Percentiles rank a stretch among this genome's conserved stretches.
Conservation (phyloP, 331 rosid genomes). For the Rhamnella rubrinervis region DNA sequence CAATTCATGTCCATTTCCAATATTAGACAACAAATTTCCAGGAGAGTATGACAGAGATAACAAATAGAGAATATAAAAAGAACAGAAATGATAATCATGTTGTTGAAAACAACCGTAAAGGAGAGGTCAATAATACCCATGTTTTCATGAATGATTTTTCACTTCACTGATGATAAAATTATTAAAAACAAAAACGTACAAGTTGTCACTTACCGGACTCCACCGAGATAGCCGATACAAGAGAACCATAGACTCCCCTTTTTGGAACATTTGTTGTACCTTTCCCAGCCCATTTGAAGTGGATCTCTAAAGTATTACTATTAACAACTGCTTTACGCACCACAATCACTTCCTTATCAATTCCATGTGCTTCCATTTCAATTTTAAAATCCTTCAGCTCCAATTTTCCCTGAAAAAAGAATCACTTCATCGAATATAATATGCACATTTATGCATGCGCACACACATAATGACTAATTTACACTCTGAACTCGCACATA, state of each 20-base stretch:
- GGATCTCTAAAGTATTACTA: slow-evolving; percentile 25
- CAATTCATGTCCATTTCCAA: too few species aligned
- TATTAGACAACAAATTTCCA: too few species aligned
- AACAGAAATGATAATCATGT: too few species aligned
- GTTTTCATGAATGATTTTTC: too few species aligned
- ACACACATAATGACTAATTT: neutral
- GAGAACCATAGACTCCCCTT: slow-evolving; percentile 33
- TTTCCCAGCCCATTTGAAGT: slow-evolving; percentile 33
- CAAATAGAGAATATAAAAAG: too few species aligned
- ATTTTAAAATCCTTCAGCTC: slow-evolving; percentile 27
- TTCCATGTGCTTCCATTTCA: slow-evolving; percentile 11
- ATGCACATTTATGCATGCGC: too few species aligned
- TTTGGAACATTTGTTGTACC: slow-evolving; percentile 34
- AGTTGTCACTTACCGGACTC: slow-evolving; percentile 25
- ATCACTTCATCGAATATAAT: neutral
- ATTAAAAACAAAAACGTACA: neutral
- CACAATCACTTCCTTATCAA: slow-evolving; percentile 30
- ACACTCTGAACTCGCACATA: too few species aligned
- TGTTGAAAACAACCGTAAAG: neutral
- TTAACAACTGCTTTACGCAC: slow-evolving; percentile 16
- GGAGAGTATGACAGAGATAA: too few species aligned
- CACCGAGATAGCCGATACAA: slow-evolving; percentile 35
- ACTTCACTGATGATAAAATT: neutral
- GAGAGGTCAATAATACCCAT: too few species aligned
- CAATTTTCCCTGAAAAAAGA: neutral